Evolutionary conservation across 2,329 filamentous ascomycete species (phyloP), one percentile per base, ranked within the genome.

Genomic region (Balansia obtecta): DNA sequence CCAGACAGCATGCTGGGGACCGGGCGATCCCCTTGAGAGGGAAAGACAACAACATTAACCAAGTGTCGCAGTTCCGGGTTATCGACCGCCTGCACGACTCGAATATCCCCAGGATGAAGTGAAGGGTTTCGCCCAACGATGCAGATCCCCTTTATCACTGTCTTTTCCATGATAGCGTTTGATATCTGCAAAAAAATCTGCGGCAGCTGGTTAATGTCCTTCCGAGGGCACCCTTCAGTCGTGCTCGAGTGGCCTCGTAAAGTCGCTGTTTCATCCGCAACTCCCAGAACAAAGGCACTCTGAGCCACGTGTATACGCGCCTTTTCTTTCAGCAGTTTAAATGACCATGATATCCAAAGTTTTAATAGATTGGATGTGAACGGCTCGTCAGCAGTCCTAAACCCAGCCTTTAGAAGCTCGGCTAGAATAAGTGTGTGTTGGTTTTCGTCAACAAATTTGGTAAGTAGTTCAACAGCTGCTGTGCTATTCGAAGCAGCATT

Each of bases 1-100:
- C 93, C 93, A 4, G 93, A 95, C 55, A 93, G 89, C 91, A 97
- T 97, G 60, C 86, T 89, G 1, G 90, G 82, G 20, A 98, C 70
- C 55, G 95, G 88, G 15, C 85, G 76, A 60, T 96, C 88, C 0
- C 91, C 91, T 0, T 72, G 83, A 37, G 86, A 80, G 0, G 93
- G 88, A 46, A 98, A 84, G 0, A 97, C 89, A 1, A 97, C 83
- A 0, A 94, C 86, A 61, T 97, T 83, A 51, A 79, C 83, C 4
- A 96, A 73, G 59, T 96, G 87, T 44, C 74, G 78, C 3, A 98
- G 71, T n/a, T 71, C 70, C 0, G 82, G 78, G 1, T 82, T 74
- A 57, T 97, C 77, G 3, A 97, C 83, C 2, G 93, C 93, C 54
- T 81, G 76, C 1, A 97, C 91, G 1, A 96, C 79, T 20, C 93